Conservation (phyloP, 2,329 filamentous ascomycete genomes). For the Onygenales sp. region DNA sequence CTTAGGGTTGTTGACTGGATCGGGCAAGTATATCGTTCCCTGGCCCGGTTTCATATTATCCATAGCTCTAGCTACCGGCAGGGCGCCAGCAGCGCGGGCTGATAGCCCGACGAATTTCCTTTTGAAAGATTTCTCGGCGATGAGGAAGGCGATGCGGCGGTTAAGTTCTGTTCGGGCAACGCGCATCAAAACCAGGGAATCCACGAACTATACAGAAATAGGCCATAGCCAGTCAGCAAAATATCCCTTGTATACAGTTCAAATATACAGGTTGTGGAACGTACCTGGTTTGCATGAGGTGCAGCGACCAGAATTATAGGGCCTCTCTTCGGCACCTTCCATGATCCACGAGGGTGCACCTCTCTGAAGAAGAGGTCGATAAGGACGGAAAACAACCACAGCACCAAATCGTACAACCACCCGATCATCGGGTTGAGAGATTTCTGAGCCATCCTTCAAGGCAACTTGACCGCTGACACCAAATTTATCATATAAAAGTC, state of each 20-base stretch:
- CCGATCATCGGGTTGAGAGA: conserved; percentile 35
- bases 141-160: conserved; percentile 82
- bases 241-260: not conserved
- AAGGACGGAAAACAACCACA: conserved; percentile 52
- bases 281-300: conserved; percentile 88
- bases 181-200: conserved; percentile 86
- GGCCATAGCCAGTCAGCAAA: conserved; percentile 8
- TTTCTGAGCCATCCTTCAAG: conserved; percentile 23
- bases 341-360: conserved; percentile 87
- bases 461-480: not conserved
- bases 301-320: conserved; percentile 93
- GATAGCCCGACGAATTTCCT: conserved; percentile 80
- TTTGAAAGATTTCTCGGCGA: conserved; percentile 90
- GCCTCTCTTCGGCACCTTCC: conserved; percentile 82
- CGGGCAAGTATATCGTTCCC: conserved; percentile 79
- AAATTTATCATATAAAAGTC: not conserved
- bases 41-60: conserved; percentile 72
- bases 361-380: conserved; percentile 97
- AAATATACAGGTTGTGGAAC: conserved; percentile 15
- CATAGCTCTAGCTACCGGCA: conserved; percentile 87
- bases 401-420: conserved; percentile 41
- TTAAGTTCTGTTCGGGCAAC: conserved; percentile 78
- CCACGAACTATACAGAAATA: conserved; percentile 61
- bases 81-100: conserved; percentile 74
- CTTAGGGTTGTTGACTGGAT: conserved; percentile 75